A percentile compares a stretch with the other conserved stretches of the same genome.
Evolutionary conservation across 2,329 filamentous ascomycete genomes (phyloP).

Genomic region (Sphaceloma murrayae): DNA sequence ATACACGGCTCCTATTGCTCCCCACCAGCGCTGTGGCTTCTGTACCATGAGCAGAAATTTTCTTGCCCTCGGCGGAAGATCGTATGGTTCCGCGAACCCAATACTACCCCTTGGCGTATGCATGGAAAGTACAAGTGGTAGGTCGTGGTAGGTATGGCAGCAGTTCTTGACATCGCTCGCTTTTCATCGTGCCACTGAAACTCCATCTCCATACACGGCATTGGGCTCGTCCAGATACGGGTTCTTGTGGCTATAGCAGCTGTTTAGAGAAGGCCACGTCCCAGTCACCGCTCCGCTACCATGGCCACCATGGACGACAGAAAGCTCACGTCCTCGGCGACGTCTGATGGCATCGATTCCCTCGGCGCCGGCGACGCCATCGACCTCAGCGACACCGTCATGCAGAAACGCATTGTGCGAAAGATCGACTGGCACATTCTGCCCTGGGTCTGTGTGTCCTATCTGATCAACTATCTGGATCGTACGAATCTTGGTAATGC

Average conservation of each 20-base stretch:
- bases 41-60: not conserved
- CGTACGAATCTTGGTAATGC: slow-evolving; percentile 17
- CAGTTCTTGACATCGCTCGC: too few species aligned
- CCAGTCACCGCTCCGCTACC: not conserved
- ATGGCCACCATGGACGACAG: slow-evolving; percentile 4
- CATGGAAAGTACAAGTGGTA: not conserved
- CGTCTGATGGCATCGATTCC: slow-evolving; percentile 7
- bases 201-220: too few species aligned
- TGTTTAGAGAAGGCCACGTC: not conserved
- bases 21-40: not conserved
- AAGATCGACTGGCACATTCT: slow-evolving; percentile 16
- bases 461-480: slow-evolving; percentile 16
- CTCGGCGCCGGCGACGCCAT: slow-evolving; percentile 5
- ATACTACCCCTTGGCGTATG: too few species aligned
- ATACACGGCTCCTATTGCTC: not conserved
- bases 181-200: too few species aligned
- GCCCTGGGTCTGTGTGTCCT: slow-evolving; percentile 13
- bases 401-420: slow-evolving; percentile 14
- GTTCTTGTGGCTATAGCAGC: not conserved
- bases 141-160: not conserved
- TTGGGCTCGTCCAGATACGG: too few species aligned
- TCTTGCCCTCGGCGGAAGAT: not conserved
- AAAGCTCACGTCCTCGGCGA: slow-evolving; percentile 4
- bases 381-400: slow-evolving; percentile 11
- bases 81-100: not conserved